Conservation (phyloP, 164 flowering plant genomes). For the Tetracentron sinense region DNA sequence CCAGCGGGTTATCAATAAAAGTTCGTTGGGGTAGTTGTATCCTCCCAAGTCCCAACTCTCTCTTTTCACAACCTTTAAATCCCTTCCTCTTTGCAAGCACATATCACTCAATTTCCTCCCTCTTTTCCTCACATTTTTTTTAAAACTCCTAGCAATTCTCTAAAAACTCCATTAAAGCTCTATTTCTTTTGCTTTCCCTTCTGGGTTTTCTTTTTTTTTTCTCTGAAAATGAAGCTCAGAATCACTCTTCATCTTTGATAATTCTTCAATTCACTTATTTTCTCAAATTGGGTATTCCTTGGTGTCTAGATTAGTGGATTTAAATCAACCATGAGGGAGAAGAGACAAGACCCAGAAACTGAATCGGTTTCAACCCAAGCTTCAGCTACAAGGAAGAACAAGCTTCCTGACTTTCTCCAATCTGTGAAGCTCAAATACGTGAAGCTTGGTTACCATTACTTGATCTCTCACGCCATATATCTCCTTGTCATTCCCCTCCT, state of each 20-base stretch:
- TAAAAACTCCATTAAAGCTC: too few relatives aligned
- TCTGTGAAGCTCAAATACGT: slow-evolving; percentile 62
- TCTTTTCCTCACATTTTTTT: neutral
- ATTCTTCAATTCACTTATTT: too few relatives aligned
- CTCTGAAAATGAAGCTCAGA: too few relatives aligned
- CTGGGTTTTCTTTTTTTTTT: too few relatives aligned
- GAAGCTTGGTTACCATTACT: slow-evolving; percentile 63
- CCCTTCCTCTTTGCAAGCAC: neutral
- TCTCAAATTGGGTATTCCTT: too few relatives aligned
- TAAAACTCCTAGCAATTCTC: too few relatives aligned
- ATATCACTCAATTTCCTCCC: neutral
- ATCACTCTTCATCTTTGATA: too few relatives aligned
- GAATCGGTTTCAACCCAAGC: slow-evolving; percentile 1
- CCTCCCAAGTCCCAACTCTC: slow-evolving; percentile 26
- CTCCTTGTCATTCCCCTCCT: slow-evolving; percentile 39
- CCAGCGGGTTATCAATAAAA: slow-evolving; percentile 18
- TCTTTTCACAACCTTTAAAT: slow-evolving; percentile 9
- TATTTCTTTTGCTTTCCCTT: too few relatives aligned
- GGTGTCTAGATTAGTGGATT: too few relatives aligned
- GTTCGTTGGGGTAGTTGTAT: slow-evolving; percentile 59
- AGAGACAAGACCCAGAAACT: slow-evolving; percentile 1
- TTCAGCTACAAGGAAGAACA: neutral
- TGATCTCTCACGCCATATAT: slow-evolving; percentile 56
- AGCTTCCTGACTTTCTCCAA: slow-evolving; percentile 51
- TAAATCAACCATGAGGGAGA: neutral